Conservation (phyloP, 805 yeast species). For the Saccharomycopsis olivae region DNA sequence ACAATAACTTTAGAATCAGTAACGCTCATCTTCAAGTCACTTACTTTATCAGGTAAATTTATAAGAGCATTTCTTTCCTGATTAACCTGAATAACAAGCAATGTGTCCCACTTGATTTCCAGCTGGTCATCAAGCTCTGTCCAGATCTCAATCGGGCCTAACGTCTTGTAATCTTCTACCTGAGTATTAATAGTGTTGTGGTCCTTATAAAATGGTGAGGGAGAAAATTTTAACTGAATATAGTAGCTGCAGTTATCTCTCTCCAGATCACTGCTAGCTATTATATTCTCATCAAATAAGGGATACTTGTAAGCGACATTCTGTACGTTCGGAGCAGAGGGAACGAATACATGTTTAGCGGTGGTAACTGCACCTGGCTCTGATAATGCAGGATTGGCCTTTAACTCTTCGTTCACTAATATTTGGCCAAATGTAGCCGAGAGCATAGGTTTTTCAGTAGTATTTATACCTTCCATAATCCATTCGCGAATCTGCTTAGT, state of each 20-base stretch:
- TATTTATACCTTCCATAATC: background rate
- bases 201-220: slow-evolving; percentile 26
- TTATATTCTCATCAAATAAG: slow-evolving; percentile 20
- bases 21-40: slow-evolving; percentile 36
- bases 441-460: slow-evolving; percentile 23
- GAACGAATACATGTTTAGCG: slow-evolving; percentile 23
- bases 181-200: slow-evolving; percentile 1
- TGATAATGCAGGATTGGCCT: background rate
- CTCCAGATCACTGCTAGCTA: slow-evolving; percentile 13
- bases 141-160: slow-evolving; percentile 46
- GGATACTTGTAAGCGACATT: slow-evolving; percentile 28
- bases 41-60: slow-evolving; percentile 28
- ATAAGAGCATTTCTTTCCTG: slow-evolving; percentile 32
- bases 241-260: slow-evolving; percentile 21
- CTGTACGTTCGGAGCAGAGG: slow-evolving; percentile 27
- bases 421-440: slow-evolving; percentile 33
- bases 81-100: slow-evolving; percentile 34
- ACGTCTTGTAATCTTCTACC: slow-evolving; percentile 21
- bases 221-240: slow-evolving; percentile 34
- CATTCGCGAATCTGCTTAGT: background rate
- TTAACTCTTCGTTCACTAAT: slow-evolving; percentile 22
- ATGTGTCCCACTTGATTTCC: slow-evolving; percentile 28
- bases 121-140: slow-evolving; percentile 28
- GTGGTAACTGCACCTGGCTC: background rate
- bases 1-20: slow-evolving; percentile 28